A percentile compares a stretch with the other conserved stretches of the same genome.
These are phyloP conservation scores for Xylariaceae sp. DNA, from an alignment of 2,329 filamentous ascomycete genomes.

Conservation along the genomic window DNA sequence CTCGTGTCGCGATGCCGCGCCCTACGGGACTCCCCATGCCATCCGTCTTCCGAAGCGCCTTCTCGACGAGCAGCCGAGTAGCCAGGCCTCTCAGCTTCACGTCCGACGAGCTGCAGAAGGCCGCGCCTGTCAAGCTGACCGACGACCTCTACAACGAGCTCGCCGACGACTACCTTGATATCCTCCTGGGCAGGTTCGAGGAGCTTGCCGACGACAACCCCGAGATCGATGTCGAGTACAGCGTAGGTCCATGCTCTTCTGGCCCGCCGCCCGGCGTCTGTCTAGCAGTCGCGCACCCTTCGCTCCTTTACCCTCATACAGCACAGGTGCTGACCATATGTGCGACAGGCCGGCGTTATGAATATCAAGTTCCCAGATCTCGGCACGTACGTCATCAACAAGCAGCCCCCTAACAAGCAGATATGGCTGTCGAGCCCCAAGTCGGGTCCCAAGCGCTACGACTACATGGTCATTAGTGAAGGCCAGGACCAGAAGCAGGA, in stretches of 20 bases:
- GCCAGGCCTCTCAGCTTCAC: conserved; percentile 32
- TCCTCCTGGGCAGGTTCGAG: conserved; percentile 55
- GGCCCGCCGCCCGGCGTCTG: too few species aligned
- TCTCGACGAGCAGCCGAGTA: conserved; percentile 30
- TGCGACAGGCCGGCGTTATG: conserved; percentile 70
- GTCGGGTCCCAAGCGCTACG: conserved; percentile 87
- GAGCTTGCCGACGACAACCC: conserved; percentile 63
- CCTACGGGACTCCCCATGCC: conserved; percentile 3
- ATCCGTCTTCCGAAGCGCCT: conserved; percentile 6
- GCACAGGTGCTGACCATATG: too few species aligned
- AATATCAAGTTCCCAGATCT: conserved; percentile 61
- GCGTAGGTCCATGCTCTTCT: conserved; percentile 65
- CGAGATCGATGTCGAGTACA: conserved; percentile 82
- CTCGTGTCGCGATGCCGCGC: conserved; percentile 13
- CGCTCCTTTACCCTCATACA: conserved; percentile 1
- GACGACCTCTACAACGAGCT: conserved; percentile 68
- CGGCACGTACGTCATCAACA: conserved; percentile 92
- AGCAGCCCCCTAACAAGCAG: conserved; percentile 94
- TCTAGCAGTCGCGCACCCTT: too few species aligned
- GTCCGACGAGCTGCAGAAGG: conserved; percentile 20
- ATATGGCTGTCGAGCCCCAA: conserved; percentile 94
- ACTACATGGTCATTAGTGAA: conserved; percentile 73
- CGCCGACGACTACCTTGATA: conserved; percentile 66
- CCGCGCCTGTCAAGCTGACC: conserved; percentile 53
- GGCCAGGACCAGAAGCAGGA: conserved; percentile 73